Conservation (phyloP, 306 rosid genomes). For the Cucurbita argyrosperma region DNA sequence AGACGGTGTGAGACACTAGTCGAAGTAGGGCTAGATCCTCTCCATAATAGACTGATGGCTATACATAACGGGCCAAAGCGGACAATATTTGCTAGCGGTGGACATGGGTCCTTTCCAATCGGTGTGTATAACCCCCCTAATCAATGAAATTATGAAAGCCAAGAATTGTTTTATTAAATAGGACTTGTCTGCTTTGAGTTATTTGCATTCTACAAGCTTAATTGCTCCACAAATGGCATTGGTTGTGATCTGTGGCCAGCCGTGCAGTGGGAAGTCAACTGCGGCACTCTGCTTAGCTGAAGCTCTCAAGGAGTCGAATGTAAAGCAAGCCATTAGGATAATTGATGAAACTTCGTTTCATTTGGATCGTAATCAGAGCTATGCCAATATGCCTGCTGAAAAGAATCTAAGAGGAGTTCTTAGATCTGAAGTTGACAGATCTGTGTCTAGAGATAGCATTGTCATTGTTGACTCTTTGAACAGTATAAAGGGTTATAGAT, state of each 20-base stretch:
- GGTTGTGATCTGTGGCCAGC: conserved; percentile 73
- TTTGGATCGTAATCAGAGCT: conserved; percentile 70
- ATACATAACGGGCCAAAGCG: no score
- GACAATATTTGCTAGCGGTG: no score
- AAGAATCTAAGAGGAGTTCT: conserved; percentile 86
- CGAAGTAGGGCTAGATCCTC: no score
- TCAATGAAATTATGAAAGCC: neutral
- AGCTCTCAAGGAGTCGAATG: conserved; percentile 52
- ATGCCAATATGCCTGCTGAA: conserved; percentile 77
- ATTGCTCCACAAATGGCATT: no score
- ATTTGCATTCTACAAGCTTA: no score
- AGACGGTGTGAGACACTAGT: no score
- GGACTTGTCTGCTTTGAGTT: no score
- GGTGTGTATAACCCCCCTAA: no score
- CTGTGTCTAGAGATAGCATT: conserved; percentile 52
- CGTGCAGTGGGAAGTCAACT: conserved; percentile 28
- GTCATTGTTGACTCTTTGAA: conserved; percentile 78
- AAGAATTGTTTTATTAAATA: neutral
- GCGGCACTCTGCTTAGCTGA: conserved; percentile 42
- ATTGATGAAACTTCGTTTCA: conserved; percentile 67
- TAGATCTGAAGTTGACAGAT: conserved; percentile 84
- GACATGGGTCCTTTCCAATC: no score
- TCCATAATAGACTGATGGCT: no score
- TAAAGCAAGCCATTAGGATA: conserved; percentile 34
- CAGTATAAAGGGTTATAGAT: conserved; percentile 82